Percentiles rank a stretch among this genome's conserved stretches.
Conservation (phyloP, 106 monocot species). For the Dendrobium nobile region DNA sequence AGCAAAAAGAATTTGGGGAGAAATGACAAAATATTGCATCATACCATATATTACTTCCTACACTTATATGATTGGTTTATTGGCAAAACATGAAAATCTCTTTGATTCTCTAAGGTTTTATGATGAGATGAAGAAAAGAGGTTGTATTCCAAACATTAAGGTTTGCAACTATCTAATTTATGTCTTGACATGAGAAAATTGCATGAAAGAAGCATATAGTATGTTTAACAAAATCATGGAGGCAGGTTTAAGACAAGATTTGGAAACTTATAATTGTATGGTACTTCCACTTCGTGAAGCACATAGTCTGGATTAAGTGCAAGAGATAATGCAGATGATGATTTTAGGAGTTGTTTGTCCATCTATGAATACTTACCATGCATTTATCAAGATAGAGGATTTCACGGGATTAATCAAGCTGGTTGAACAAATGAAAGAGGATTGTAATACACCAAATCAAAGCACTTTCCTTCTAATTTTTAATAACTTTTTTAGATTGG, state of each 20-base stretch:
- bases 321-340: no score
- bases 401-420: conserved; percentile 43
- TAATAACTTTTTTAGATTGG: conserved; percentile 47
- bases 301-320: conserved; percentile 57
- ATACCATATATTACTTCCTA: conserved; percentile 68
- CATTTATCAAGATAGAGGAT: conserved; percentile 51
- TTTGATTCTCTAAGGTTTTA: conserved; percentile 75
- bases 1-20: conserved; percentile 89
- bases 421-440: conserved; percentile 52
- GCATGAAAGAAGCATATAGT: conserved; percentile 51
- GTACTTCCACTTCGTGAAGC: conserved; percentile 75
- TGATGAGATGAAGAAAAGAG: conserved; percentile 89
- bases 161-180: conserved; percentile 75
- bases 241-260: conserved; percentile 45
- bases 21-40: conserved; percentile 81
- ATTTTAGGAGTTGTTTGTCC: conserved; percentile 17
- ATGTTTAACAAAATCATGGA: conserved; percentile 49
- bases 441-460: conserved; percentile 35
- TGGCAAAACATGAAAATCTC: conserved; percentile 65
- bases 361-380: conserved; percentile 57
- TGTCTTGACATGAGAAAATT: conserved; percentile 59
- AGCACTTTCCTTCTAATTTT: conserved; percentile 53
- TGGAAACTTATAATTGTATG: conserved; percentile 63
- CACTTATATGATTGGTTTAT: conserved; percentile 59
- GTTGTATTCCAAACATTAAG: conserved; percentile 1